These are phyloP conservation scores for Gnomoniopsis smithogilvyi DNA, from an alignment of 2,329 filamentous ascomycete species.

Conservation along the genomic window DNA sequence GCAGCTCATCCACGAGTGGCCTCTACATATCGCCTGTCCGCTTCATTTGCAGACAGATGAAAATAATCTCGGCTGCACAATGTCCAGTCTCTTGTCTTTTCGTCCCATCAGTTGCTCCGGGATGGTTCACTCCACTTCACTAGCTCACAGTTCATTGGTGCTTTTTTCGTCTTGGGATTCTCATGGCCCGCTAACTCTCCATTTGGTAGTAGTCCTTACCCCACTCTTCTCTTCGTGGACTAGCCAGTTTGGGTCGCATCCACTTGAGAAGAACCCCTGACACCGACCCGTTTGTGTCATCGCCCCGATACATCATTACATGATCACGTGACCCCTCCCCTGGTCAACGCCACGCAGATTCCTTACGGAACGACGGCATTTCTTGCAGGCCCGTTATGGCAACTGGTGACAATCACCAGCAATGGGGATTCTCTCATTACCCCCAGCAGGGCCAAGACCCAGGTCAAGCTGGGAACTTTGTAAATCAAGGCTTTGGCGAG, in stretches of 20 bases:
- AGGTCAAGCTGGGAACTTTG: slow-evolving; percentile 11
- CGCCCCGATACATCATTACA: not conserved
- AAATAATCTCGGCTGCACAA: not conserved
- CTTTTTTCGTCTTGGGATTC: not conserved
- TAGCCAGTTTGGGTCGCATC: not conserved
- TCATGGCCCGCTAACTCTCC: slow-evolving; percentile 12
- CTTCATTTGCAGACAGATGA: not conserved
- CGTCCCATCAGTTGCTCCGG: not conserved
- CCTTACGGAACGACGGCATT: not conserved
- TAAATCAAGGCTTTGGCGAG: slow-evolving; percentile 10
- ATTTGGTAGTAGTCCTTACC: slow-evolving; percentile 1
- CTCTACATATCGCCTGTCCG: not conserved
- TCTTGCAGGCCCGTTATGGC: slow-evolving; percentile 1
- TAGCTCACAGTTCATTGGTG: not conserved
- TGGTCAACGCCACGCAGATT: not conserved
- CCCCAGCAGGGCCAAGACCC: slow-evolving; percentile 11
- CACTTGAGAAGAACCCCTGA: not conserved
- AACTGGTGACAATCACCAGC: slow-evolving; percentile 17
- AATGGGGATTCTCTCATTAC: slow-evolving; percentile 16
- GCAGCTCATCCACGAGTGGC: not conserved
- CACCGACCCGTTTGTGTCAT: not conserved
- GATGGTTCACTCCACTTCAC: not conserved
- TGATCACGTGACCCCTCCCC: slow-evolving; percentile 8
- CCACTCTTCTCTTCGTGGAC: not conserved
- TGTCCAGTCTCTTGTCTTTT: not conserved